Base-by-base conservation (phyloP, 108 stramenopile genomes). In the Nitzschia inconspicua region DNA sequence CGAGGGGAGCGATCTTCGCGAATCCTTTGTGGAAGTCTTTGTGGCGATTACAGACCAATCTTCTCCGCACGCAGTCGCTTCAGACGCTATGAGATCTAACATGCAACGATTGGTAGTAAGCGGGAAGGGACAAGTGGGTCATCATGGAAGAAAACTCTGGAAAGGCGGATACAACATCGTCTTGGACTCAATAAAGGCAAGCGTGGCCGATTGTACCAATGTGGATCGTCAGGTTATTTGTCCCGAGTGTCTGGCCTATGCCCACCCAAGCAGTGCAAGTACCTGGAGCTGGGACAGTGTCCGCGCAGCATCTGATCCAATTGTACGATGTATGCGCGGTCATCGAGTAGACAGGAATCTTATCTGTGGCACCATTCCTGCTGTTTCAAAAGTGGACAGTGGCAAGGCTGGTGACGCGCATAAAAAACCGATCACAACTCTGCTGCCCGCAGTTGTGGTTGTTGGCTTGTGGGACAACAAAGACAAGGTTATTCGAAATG, bases 91-190 rank as follows among this genome's bases (percentile, higher is more conserved):
- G 89, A 59, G 83, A 27, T 36, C 79, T 29, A 74, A 76, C 25
- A 72, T 85, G 59, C 80, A 90, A 53, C 76, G 80, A 25, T 67
- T 91, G 20, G 65, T 91, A 28, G 67, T 91, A 40, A 79, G 82
- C 34, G 89, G 79, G 1, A 85, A 82, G 41, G 89, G 89, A 7
- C 81, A 81, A 35, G 70, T 76, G 14, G 86, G 86, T 14, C 74
- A 80, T 34, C 63, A 71, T 43, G 89, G 84, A 24, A 66, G 57
- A 22, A 85, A 88, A 56, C 57, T 91, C 13, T 91, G 80, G 82
- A 70, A 78, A 43, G 84, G 85, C 26, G 85, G 88, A 13, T 83
- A 81, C 59, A 35, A 40, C 20, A 67, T 81, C 47, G 84, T 91
- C 2, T 22, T 87, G 26, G 80, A 80, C 43, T 80, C 78, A 6